Evolutionary conservation across 2,329 filamentous ascomycete genomes (phyloP), one percentile per base, ranked within the genome.

Genomic region (Stemphylium vesicarium): DNA sequence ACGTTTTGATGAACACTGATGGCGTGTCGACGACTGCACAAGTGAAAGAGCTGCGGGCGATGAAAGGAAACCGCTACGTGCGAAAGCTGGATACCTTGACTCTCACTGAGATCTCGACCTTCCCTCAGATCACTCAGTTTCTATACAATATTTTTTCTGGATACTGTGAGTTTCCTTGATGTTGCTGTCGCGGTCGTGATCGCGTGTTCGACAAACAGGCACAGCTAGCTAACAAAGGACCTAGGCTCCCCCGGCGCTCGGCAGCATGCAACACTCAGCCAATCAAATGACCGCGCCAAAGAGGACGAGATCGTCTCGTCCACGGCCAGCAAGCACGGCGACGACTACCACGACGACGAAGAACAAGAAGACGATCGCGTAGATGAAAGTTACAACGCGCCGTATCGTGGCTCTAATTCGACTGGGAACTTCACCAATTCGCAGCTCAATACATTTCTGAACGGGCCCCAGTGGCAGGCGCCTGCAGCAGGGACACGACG

Each of bases 201-300:
- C 26, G 47, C 37, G 46, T 33, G 46, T 50, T 12, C 26, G 35
- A 41, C 39, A 43, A 29, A 41, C 40, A 45, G 48, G 42, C 39
- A 51, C 35, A 35, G 35, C 43, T 48, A 44, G 49, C 49, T 59
- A 56, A 66, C 60, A 63, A 61, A 60, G 54, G 38, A 37, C n/a
- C 46, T 40, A 57, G 53, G 44, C 56, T 63, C 57, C 58, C 44
- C 65, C 70, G 68, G 66, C 71, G 69, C 44, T 63, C 63, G 62
- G 59, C 63, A 67, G 58, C 18, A 65, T 61, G 50, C 48, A 60
- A 55, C 62, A 54, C 53, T 37, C 43, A 55, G 51, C 65, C 65
- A 68, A 68, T 67, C 62, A 68, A 57, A 62, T 18, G 41, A 55
- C 26, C 46, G 24, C 31, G 20, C 38, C 48, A 9, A 62, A 58